phyloP scores from a whole-genome alignment of 2,329 filamentous ascomycete genomes.

The Neonectria sp. region DNA sequence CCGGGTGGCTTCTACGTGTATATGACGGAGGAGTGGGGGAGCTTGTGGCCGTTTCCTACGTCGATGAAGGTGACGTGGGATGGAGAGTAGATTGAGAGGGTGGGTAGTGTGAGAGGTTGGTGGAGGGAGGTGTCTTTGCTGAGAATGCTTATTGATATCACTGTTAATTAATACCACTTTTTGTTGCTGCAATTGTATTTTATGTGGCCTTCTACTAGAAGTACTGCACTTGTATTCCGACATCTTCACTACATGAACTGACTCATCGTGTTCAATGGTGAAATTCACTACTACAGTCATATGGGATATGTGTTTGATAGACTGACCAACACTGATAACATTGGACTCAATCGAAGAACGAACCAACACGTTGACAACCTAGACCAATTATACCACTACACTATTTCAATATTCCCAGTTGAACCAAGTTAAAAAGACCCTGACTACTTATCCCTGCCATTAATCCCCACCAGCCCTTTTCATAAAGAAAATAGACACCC shows the following conservation, averaged over 20 bases:
- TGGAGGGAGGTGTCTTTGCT: background rate
- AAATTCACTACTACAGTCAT: no score
- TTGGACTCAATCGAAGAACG: background rate
- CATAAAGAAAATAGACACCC: background rate
- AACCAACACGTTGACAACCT: background rate
- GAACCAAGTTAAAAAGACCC: background rate
- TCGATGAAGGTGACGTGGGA: slow-evolving; percentile 71
- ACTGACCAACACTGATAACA: background rate
- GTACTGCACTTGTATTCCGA: background rate
- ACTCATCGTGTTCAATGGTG: background rate
- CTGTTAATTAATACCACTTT: slow-evolving; percentile 5
- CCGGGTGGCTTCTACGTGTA: slow-evolving; percentile 72
- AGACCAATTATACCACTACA: no score
- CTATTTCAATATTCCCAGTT: background rate
- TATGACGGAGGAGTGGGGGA: slow-evolving; percentile 76
- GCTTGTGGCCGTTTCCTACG: slow-evolving; percentile 61
- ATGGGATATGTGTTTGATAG: no score
- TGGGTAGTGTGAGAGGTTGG: background rate
- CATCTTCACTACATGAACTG: background rate
- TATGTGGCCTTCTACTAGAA: background rate
- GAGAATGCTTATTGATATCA: slow-evolving; percentile 8
- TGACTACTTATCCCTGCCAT: background rate
- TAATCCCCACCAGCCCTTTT: background rate
- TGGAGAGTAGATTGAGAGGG: slow-evolving; percentile 42
- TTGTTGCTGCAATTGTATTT: background rate